Base-by-base conservation (phyloP, 352 stramenopile species). In the Phytophthora palmivora region DNA sequence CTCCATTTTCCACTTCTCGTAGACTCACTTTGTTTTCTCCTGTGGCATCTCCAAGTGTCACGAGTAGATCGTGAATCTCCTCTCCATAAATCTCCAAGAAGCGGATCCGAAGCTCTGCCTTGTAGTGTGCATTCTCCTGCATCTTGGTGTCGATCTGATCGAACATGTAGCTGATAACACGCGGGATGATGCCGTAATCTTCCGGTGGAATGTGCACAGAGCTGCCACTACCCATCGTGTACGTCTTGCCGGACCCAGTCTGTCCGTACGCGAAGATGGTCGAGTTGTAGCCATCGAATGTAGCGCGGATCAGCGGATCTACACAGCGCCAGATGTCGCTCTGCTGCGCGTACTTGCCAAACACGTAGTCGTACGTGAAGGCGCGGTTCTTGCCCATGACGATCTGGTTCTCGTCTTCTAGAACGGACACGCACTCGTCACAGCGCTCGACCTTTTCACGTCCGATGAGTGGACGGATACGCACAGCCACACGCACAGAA, bases 71-170 rank as follows among this genome's bases (percentile, higher is more conserved):
- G 28, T 74, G 82, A 39, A 98, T 95, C 50, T 97, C 87, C 61
- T 98, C 92, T 57, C 87, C 80, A 59, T 98, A 98, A 47, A 98
- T 89, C 70, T 98, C 92, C 1, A 97, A 67, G 70, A 98, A 99
- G 16, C 83, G 78, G 41, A 95, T 78, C 33, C 78, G 76, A n/a
- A 96, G 62, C 32, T 89, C 66, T 19, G 78, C 74, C 22, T 76
- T 75, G 65, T 91, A 95, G 50, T 82, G 78, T 24, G 77, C 61
- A 6, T 83, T 88, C 24, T 82, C 78, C 24, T 70, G 60, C 24
- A 48, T 79, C 61, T 91, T 91, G 51, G 44, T 43, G 7, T 88
- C 78, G 16, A 96, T 85, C 37, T 90, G 80, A 3, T 92, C 73
- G 53, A 96, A 96, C 67, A 96, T 92, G 68, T 87, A 79, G 51